Conservation (phyloP, 2,329 filamentous ascomycete genomes). For the Proliferodiscus dingleyae region DNA sequence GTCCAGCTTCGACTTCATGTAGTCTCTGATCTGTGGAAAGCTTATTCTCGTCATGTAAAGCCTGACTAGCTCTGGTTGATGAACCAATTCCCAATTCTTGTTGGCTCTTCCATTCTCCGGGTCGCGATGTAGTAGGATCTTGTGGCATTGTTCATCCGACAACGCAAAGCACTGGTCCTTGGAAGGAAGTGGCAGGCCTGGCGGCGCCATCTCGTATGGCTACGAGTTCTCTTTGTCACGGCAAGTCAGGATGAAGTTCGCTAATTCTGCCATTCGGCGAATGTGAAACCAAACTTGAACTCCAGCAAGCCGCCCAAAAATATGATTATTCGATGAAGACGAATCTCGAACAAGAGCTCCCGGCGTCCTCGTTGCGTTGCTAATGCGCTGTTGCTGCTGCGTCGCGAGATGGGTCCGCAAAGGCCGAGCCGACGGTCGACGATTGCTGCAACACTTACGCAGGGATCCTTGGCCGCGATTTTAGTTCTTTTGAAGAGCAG, state of each 20-base stretch:
- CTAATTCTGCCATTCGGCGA: conserved; percentile 10
- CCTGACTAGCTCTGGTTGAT: conserved; percentile 24
- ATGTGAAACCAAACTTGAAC: neutral
- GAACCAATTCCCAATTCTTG: conserved; percentile 19
- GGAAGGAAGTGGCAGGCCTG: conserved; percentile 16
- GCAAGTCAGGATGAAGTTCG: neutral
- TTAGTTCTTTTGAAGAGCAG: no score
- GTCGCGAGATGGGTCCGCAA: neutral
- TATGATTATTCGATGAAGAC: neutral
- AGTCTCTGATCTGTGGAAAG: conserved; percentile 22
- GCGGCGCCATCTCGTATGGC: conserved; percentile 7
- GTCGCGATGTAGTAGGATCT: conserved; percentile 20
- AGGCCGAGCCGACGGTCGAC: neutral
- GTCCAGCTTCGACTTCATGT: conserved; percentile 22
- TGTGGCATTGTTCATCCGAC: conserved; percentile 22
- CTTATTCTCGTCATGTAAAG: conserved; percentile 26
- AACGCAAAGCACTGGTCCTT: conserved; percentile 23
- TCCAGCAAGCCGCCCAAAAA: neutral
- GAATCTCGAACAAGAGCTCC: neutral
- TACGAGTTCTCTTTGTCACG: neutral
- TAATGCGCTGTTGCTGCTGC: neutral
- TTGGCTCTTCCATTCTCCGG: conserved; percentile 17
- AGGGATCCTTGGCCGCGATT: neutral
- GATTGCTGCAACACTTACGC: neutral
- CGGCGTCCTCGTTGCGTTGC: neutral